These are phyloP conservation scores for Pseudogymnoascus sp. DNA, from an alignment of 2,329 filamentous ascomycete species.

Conservation along the genomic window DNA sequence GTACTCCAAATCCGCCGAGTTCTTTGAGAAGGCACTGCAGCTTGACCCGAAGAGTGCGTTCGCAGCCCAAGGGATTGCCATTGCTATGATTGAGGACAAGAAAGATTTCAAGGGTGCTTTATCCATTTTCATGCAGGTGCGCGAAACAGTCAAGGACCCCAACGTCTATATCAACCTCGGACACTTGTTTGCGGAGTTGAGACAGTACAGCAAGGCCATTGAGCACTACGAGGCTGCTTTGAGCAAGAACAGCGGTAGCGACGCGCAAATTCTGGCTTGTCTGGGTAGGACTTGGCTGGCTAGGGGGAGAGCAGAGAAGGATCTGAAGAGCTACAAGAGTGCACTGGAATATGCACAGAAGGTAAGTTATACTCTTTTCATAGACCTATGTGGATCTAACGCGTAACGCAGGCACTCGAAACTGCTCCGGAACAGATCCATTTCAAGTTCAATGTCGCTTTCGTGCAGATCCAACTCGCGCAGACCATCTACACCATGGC, in stretches of 20 bases:
- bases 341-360: slow-evolving; percentile 57
- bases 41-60: slow-evolving; percentile 94
- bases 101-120: slow-evolving; percentile 80
- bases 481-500: slow-evolving; percentile 67
- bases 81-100: slow-evolving; percentile 88
- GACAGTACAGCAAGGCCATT: slow-evolving; percentile 84
- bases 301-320: slow-evolving; percentile 59
- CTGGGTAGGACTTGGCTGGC: slow-evolving; percentile 64
- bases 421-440: slow-evolving; percentile 78
- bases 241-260: slow-evolving; percentile 53
- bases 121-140: slow-evolving; percentile 81
- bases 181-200: slow-evolving; percentile 83
- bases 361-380: slow-evolving; percentile 35
- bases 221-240: slow-evolving; percentile 84
- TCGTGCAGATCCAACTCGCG: slow-evolving; percentile 91
- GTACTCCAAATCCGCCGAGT: slow-evolving; percentile 90
- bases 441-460: slow-evolving; percentile 96
- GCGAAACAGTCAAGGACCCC: slow-evolving; percentile 81
- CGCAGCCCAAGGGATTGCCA: slow-evolving; percentile 90
- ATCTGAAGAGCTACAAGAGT: slow-evolving; percentile 53
- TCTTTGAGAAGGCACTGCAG: slow-evolving; percentile 94
- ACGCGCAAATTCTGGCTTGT: slow-evolving; percentile 63
- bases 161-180: slow-evolving; percentile 90
- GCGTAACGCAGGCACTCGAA: slow-evolving; percentile 54
- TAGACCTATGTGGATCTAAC: slow-evolving; percentile 6